Conservation (phyloP, 345 rosid species). For the Raphanus sativus region DNA sequence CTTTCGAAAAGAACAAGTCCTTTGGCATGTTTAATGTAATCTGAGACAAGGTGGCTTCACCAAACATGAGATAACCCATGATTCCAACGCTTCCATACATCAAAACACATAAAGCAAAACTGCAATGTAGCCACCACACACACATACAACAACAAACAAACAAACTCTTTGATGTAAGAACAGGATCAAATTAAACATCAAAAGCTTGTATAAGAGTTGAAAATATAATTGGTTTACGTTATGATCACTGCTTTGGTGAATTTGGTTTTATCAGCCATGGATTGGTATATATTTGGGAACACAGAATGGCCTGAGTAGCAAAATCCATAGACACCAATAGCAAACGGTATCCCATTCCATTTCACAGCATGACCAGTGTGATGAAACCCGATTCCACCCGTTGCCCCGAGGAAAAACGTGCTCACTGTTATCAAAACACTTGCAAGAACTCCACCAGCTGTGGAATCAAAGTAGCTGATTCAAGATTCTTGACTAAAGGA, state of each 20-base stretch:
- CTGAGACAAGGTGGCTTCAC: slow-evolving; percentile 77
- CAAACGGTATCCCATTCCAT: slow-evolving; percentile 85
- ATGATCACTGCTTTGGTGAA: slow-evolving; percentile 61
- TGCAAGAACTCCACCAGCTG: slow-evolving; percentile 90
- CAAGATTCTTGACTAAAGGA: slow-evolving; percentile 20
- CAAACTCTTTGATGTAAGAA: not conserved
- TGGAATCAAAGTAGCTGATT: slow-evolving; percentile 18
- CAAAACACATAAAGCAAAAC: slow-evolving; percentile 63
- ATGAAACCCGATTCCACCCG: slow-evolving; percentile 72
- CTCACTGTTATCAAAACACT: slow-evolving; percentile 60
- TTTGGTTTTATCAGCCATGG: slow-evolving; percentile 91
- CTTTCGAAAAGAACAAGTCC: slow-evolving; percentile 51
- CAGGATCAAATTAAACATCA: not conserved
- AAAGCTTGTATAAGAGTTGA: slow-evolving; percentile 17
- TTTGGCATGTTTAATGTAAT: slow-evolving; percentile 86
- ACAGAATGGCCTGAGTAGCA: slow-evolving; percentile 86
- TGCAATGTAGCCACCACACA: slow-evolving; percentile 39
- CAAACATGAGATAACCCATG: slow-evolving; percentile 89
- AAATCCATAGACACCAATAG: slow-evolving; percentile 80
- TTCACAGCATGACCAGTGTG: slow-evolving; percentile 62
- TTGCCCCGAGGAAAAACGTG: slow-evolving; percentile 55
- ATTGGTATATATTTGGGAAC: slow-evolving; percentile 93
- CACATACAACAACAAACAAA: not conserved
- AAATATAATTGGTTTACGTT: slow-evolving; percentile 42
- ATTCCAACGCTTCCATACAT: slow-evolving; percentile 73